Evolutionary conservation across 1,139 yeast species (phyloP), one percentile per base, ranked within the genome.

Genomic region (Saccharomycopsis hybrid): DNA sequence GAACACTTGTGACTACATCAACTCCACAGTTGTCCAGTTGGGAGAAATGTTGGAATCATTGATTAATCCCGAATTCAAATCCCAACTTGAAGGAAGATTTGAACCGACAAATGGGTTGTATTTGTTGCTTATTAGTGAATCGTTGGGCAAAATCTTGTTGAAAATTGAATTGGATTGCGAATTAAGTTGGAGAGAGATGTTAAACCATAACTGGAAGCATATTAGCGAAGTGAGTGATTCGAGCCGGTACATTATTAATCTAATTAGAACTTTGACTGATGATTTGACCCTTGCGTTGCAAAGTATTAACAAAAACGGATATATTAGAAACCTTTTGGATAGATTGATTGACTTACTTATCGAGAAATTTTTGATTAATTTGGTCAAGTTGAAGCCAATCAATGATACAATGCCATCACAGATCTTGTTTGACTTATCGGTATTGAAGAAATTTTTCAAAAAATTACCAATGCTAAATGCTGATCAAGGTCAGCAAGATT

Each of bases 1-100:
- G 33, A 87, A 89, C 58, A 92, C 98, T 0, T 89, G 96, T 1
- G 96, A 92, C 61, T 92, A 90, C 65, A 82, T 95, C 54, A 77
- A 86, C 31, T 74, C 79, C 18, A 92, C 96, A 4, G 78, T 84
- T 2, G 76, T 74, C 24, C 97, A 92, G 62, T 69, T 92, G 48
- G 88, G 80, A 59, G 85, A 82, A 41, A 80, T 77, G 57, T 67
- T 92, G 62, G 67, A 9, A 75, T 74, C 25, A 66, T 80, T 38
- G 71, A 74, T 43, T 65, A 66, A 28, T 58, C 70, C 63, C 54
- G 60, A 69, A 54, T 58, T 72, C 54, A 62, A 67, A 55, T 63
- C 65, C 43, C 58, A 68, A 55, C 56, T 70, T 59, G 57, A 66
- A 24, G 63, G 70, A 13, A 66, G 73, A 39, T 81, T 88, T 59